Base-by-base conservation (phyloP, 2,329 filamentous ascomycete species). In the Ceratocystis ficicola region DNA sequence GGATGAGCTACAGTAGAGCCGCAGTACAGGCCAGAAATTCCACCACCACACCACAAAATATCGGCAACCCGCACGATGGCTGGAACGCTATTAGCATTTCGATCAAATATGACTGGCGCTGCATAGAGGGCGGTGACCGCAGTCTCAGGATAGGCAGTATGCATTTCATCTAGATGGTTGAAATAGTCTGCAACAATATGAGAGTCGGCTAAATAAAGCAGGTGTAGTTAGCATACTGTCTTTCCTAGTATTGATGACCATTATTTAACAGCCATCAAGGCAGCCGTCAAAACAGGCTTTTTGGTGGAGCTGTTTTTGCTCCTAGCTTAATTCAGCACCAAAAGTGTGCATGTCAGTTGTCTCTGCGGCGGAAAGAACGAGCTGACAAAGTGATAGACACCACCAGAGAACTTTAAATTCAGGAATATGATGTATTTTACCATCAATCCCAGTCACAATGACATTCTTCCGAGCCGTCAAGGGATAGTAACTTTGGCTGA, bases 51-150 rank as follows among this genome's bases (percentile, higher is more conserved):
- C 87, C 87, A 90, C 67, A 89, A 77, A 65, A 90, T 80, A 71
- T 90, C 87, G 62, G 86, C 86, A 36, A 88, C 84, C 44, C 87
- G 84, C 65, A 89, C 87, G 44, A 88, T 77, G 20, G 84, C 80
- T 15, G 86, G 84, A 1, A 88, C 85, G 48, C 77, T 79, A 73
- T 89, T 83, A 6, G 87, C 83, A 70, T 89, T 90, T 69, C 87
- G 84, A 71, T 89, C 87, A 70, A 89, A 89, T 68, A 89, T 83
- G 68, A 89, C 86, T 20, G 87, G 87, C 8, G 84, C 85, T 10
- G 84, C 79, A 72, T 90, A 89, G 36, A 89, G 72, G 0, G 86
- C 86, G 30, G 82, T 86, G 41, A 76, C 73, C 15, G 83, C 81
- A 15, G 83, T 85, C 60, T 86, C 81, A 4, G 83, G 81, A 69